Evolutionary conservation across 2,329 filamentous ascomycete species (phyloP).

Genomic region (Fusarium sp.): DNA sequence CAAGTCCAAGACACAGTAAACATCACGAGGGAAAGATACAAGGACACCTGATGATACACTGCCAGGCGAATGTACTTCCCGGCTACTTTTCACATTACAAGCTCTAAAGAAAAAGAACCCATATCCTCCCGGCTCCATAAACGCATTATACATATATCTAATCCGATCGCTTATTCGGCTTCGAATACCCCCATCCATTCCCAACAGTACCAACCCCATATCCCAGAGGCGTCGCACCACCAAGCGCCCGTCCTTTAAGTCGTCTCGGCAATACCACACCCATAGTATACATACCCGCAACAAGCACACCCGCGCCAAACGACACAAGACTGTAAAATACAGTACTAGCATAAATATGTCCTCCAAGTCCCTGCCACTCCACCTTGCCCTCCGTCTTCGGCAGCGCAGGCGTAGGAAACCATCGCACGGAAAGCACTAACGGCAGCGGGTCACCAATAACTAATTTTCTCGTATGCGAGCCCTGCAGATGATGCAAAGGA

Average conservation of each 20-base stretch:
- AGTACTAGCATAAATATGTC: slow-evolving; percentile 72
- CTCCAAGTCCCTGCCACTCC: slow-evolving; percentile 73
- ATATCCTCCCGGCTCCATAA: slow-evolving; percentile 38
- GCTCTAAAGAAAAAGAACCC: slow-evolving; percentile 24
- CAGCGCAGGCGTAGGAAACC: slow-evolving; percentile 82
- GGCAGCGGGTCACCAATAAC: slow-evolving; percentile 89
- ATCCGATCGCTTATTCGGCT: slow-evolving; percentile 62
- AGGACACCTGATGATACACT: slow-evolving; percentile 17
- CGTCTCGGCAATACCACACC: slow-evolving; percentile 68
- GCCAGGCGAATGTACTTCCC: slow-evolving; percentile 8
- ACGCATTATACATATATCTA: slow-evolving; percentile 42
- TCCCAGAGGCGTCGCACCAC: slow-evolving; percentile 68
- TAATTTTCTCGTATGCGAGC: slow-evolving; percentile 69
- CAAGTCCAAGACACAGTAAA: slow-evolving; percentile 54
- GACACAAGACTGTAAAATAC: slow-evolving; percentile 71
- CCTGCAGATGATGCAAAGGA: slow-evolving; percentile 70
- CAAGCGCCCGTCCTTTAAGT: slow-evolving; percentile 61
- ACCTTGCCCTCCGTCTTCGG: slow-evolving; percentile 74
- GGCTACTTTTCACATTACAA: slow-evolving; percentile 28
- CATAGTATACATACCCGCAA: slow-evolving; percentile 69
- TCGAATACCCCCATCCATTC: slow-evolving; percentile 67
- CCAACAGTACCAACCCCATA: slow-evolving; percentile 64
- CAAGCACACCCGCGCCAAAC: slow-evolving; percentile 65
- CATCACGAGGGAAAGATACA: not conserved
- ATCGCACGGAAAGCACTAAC: slow-evolving; percentile 82